Conservation (phyloP, 371 early-diverging fungal genomes). For the Mucor sp. region DNA sequence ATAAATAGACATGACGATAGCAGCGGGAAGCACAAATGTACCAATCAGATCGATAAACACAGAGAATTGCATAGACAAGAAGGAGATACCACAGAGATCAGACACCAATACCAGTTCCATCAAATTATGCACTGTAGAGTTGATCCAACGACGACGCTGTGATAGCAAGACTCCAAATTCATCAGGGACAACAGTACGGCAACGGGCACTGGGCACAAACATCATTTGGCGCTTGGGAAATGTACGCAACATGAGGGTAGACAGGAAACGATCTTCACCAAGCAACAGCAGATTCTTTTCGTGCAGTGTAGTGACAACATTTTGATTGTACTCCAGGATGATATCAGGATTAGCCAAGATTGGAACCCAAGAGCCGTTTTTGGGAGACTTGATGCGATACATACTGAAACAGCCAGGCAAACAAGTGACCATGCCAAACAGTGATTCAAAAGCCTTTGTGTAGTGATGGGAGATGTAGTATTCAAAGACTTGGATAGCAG, state of each 20-base stretch:
- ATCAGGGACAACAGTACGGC: slow-evolving; percentile 84
- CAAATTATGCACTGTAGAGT: slow-evolving; percentile 90
- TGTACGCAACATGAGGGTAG: slow-evolving; percentile 91
- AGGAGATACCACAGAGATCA: slow-evolving; percentile 87
- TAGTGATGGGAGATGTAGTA: slow-evolving; percentile 97
- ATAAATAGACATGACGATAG: slow-evolving; percentile 67
- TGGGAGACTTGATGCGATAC: slow-evolving; percentile 83
- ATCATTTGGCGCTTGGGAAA: slow-evolving; percentile 93
- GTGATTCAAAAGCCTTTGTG: slow-evolving; percentile 92
- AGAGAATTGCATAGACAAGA: slow-evolving; percentile 90
- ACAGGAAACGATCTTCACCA: slow-evolving; percentile 96
- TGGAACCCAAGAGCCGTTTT: slow-evolving; percentile 81
- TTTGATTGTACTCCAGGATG: slow-evolving; percentile 88
- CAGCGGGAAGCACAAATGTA: slow-evolving; percentile 83
- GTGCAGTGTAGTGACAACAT: slow-evolving; percentile 92
- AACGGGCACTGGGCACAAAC: slow-evolving; percentile 91
- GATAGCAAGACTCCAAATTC: slow-evolving; percentile 77
- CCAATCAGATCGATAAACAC: slow-evolving; percentile 83
- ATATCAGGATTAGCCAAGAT: slow-evolving; percentile 90
- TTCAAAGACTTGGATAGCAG: slow-evolving; percentile 82
- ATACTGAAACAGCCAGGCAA: slow-evolving; percentile 96
- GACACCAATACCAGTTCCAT: slow-evolving; percentile 88
- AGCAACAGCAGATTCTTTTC: slow-evolving; percentile 93
- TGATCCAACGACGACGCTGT: slow-evolving; percentile 93
- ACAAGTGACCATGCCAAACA: slow-evolving; percentile 98